These are phyloP conservation scores for Neospermospora avenae DNA, from an alignment of 2,329 filamentous ascomycete genomes.

Conservation along the genomic window DNA sequence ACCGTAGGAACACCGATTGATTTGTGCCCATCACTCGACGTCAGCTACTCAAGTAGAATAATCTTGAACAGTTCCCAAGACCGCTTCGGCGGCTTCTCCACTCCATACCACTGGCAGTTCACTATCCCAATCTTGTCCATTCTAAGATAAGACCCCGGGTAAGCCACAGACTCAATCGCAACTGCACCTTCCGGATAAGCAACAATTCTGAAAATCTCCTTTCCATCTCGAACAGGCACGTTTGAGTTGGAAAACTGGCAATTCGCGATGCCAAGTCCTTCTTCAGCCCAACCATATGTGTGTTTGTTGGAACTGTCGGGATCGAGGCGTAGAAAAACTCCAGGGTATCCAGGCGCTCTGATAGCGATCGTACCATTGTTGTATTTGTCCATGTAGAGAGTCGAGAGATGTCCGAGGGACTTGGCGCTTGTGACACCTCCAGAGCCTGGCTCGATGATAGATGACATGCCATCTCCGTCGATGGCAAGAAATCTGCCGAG, in stretches of 20 bases:
- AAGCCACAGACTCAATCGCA: not conserved
- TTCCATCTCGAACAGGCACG: not conserved
- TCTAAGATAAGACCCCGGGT: not conserved
- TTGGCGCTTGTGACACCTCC: not conserved
- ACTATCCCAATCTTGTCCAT: not conserved
- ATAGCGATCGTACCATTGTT: not conserved
- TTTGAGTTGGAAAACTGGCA: not conserved
- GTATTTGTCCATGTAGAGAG: not conserved
- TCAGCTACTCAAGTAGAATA: not conserved
- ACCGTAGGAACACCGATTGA: not conserved
- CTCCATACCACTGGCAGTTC: not conserved
- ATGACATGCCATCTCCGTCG: not conserved
- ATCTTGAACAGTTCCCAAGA: not conserved
- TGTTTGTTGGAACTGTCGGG: not conserved
- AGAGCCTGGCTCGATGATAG: not conserved
- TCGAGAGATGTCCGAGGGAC: not conserved
- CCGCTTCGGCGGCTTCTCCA: not conserved
- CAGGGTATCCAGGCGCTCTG: not conserved
- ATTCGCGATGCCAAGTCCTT: not conserved
- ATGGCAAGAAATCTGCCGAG: not conserved
- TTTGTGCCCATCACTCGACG: not conserved
- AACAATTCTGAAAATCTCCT: not conserved
- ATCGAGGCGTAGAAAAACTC: not conserved
- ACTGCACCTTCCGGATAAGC: not conserved
- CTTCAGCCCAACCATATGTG: not conserved